phyloP scores from a whole-genome alignment of 768 basidiomycete species.

The Lactarius akahatsu region DNA sequence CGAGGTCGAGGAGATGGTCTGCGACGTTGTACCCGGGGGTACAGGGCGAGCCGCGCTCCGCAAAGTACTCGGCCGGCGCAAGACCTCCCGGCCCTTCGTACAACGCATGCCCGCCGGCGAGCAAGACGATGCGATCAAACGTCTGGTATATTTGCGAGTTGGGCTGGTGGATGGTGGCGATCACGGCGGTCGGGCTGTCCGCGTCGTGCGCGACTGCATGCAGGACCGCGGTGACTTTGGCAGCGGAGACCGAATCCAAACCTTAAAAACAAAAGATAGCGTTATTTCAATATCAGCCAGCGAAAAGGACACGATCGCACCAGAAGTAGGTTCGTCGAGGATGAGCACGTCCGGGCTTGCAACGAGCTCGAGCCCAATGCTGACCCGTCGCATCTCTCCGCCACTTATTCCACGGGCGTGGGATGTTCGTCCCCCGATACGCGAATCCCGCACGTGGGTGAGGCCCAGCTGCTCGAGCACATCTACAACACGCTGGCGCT shows the following conservation, averaged over 20 bases:
- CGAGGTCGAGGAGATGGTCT: slow-evolving; percentile 88
- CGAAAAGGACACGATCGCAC: slow-evolving; percentile 45
- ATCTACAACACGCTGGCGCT: slow-evolving; percentile 61
- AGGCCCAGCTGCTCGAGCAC: slow-evolving; percentile 82
- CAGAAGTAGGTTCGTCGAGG: slow-evolving; percentile 62
- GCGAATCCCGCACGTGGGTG: slow-evolving; percentile 59
- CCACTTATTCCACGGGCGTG: slow-evolving; percentile 63
- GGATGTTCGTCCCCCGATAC: slow-evolving; percentile 69
- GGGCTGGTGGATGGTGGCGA: slow-evolving; percentile 70
- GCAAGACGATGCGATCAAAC: slow-evolving; percentile 58
- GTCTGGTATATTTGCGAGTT: slow-evolving; percentile 57
- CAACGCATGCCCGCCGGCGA: slow-evolving; percentile 52
- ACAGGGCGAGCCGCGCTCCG: slow-evolving; percentile 45
- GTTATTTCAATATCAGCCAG: slow-evolving; percentile 10
- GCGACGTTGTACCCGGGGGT: slow-evolving; percentile 88
- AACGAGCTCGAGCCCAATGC: slow-evolving; percentile 60
- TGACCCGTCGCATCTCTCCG: slow-evolving; percentile 64
- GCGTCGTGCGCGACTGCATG: slow-evolving; percentile 68
- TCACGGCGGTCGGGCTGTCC: slow-evolving; percentile 62
- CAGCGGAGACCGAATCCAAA: slow-evolving; percentile 33
- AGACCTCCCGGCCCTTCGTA: slow-evolving; percentile 57
- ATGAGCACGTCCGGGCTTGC: slow-evolving; percentile 59
- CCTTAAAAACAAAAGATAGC: slow-evolving; percentile 37
- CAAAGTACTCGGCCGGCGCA: slow-evolving; percentile 67
- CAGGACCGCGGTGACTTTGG: slow-evolving; percentile 44